Evolutionary conservation across 108 stramenopile species (phyloP).

Genomic region (Fragilariopsis cylindrus): DNA sequence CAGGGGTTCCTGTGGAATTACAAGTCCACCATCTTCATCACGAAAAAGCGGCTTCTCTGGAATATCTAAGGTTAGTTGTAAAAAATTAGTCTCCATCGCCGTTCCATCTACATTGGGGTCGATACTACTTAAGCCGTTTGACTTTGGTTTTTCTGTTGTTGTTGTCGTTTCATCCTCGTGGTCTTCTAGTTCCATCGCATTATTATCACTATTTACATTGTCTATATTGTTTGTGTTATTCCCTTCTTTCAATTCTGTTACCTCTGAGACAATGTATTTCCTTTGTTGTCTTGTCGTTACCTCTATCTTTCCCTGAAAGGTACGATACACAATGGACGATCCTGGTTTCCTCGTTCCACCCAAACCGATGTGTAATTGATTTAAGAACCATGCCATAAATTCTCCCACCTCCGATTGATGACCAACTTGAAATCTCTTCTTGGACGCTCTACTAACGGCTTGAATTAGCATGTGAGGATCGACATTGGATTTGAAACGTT

Average conservation of each 20-base stretch:
- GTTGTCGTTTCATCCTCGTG: slow-evolving; percentile 20
- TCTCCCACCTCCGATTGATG: slow-evolving; percentile 91
- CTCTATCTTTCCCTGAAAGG: slow-evolving; percentile 89
- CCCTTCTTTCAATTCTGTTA: neutral
- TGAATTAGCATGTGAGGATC: slow-evolving; percentile 97
- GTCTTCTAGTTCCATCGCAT: slow-evolving; percentile 61
- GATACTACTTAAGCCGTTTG: slow-evolving; percentile 31
- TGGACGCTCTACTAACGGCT: slow-evolving; percentile 81
- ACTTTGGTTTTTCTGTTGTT: neutral
- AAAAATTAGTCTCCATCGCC: slow-evolving; percentile 67
- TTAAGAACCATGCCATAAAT: slow-evolving; percentile 94
- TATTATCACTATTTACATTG: slow-evolving; percentile 50
- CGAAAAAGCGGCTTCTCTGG: slow-evolving; percentile 98
- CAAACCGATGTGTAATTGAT: slow-evolving; percentile 89
- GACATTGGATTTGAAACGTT: slow-evolving; percentile 91
- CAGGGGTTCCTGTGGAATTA: slow-evolving; percentile 98
- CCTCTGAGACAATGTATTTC: slow-evolving; percentile 20
- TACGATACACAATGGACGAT: slow-evolving; percentile 85
- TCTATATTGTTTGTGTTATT: slow-evolving; percentile 5
- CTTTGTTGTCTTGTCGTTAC: slow-evolving; percentile 76
- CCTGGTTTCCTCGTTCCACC: slow-evolving; percentile 53
- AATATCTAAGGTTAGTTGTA: slow-evolving; percentile 95
- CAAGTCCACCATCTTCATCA: slow-evolving; percentile 92
- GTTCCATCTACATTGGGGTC: slow-evolving; percentile 50
- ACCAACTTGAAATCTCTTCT: slow-evolving; percentile 88